Base-by-base conservation (phyloP, 2,329 filamentous ascomycete genomes). In the Diaporthe batatas region DNA sequence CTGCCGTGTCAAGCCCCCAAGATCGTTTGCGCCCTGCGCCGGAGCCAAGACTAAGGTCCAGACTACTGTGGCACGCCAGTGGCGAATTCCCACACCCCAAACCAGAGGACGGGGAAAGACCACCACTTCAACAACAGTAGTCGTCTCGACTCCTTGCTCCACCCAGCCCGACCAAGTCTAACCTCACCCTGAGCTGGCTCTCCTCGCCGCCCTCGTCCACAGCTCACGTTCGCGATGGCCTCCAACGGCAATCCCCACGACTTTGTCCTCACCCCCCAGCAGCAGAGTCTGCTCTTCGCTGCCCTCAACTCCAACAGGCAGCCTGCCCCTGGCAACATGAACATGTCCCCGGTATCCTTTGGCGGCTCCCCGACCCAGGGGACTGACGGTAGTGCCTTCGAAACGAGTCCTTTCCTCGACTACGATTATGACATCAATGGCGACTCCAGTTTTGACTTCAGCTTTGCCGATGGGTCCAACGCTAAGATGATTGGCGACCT, bases 341-440 rank as follows among this genome's bases (percentile, higher is more conserved):
- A 86, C 64, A 78, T 88, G 77, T 85, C 88, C 73, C 83, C 89
- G 67, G 80, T 80, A 70, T 82, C 88, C 68, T 81, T 89, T 75
- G 85, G 87, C 74, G 83, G 83, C 69, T 89, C 88, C 14, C 86
- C 87, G 21, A 76, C 80, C 59, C 83, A 85, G 76, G 81, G 82
- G 77, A 83, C 84, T 2, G 84, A 86, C 44, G 82, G 90, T 58
- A 79, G 77, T 71, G 88, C 85, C 75, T 88, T 90, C 57, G 90
- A 94, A 42, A 93, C 95, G 64, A 96, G 93, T 75, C 94, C 95
- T 0, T 95, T 92, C 79, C 87, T 97, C 72, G 94, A 98, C 76
- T 96, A 95, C 78, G 91, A 93, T 76, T 92, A 93, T 76, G 91
- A 93, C 59, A 91, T 94, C 72, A 94, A 95, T 73, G 86, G 86